Evolutionary conservation across 2,329 filamentous ascomycete genomes (phyloP).

Genomic region (Xylariales sp.): DNA sequence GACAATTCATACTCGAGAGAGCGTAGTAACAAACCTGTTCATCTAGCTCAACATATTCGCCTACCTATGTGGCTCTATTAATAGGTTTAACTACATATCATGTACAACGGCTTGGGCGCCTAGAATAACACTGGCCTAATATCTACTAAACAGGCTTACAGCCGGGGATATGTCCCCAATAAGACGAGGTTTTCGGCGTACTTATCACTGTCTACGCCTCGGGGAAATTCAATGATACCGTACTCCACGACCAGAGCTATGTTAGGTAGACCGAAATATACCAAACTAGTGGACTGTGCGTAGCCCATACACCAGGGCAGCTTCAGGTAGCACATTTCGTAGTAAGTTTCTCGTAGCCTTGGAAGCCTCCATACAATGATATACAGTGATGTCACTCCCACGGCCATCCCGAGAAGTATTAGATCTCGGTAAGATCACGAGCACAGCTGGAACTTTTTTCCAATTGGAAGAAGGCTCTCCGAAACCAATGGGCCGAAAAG

Average conservation of each 20-base stretch:
- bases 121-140: not conserved
- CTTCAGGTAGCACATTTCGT: not conserved
- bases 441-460: not conserved
- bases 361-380: not conserved
- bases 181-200: not conserved
- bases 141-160: not conserved
- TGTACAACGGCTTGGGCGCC: not conserved
- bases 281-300: not conserved
- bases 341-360: not conserved
- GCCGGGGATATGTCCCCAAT: not conserved
- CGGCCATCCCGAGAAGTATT: not conserved
- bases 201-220: no score
- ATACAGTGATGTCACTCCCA: conserved; percentile 22
- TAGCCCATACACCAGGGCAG: not conserved
- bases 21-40: not conserved
- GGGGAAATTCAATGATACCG: not conserved
- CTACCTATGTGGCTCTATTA: not conserved
- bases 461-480: not conserved
- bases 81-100: no score
- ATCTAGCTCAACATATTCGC: not conserved
- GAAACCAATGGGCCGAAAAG: not conserved
- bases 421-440: not conserved
- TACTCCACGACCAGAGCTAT: not conserved
- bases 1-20: not conserved
- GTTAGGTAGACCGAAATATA: not conserved